Evolutionary conservation across 352 stramenopile species (phyloP).

Genomic region (Globisporangium emineosum): DNA sequence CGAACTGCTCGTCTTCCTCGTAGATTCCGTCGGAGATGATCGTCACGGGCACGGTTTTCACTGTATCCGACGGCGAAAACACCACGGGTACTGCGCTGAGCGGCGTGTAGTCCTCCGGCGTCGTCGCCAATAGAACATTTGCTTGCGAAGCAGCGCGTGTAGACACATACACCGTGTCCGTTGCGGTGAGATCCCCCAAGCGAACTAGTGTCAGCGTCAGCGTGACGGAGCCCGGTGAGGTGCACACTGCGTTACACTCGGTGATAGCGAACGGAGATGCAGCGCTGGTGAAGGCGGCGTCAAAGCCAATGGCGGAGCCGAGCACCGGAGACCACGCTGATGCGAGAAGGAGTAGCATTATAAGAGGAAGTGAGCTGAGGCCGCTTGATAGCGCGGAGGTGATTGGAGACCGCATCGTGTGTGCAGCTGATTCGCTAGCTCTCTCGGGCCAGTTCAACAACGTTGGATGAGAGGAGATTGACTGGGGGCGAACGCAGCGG

Average conservation of each 20-base stretch:
- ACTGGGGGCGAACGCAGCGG: no score
- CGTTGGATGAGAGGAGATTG: no score
- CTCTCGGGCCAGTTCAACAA: no score
- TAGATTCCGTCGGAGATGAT: constrained; percentile 48
- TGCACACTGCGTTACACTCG: constrained; percentile 37
- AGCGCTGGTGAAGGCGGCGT: constrained; percentile 25
- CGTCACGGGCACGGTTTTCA: constrained; percentile 28
- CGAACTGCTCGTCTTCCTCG: constrained; percentile 42
- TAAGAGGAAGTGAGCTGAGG: not conserved
- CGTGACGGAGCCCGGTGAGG: constrained; percentile 28
- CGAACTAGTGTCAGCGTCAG: constrained; percentile 35
- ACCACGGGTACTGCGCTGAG: constrained; percentile 22
- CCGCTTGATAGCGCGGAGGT: not conserved
- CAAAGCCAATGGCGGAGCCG: constrained; percentile 32
- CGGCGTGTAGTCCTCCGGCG: constrained; percentile 31
- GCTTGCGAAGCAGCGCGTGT: constrained; percentile 21
- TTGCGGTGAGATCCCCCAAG: constrained; percentile 22
- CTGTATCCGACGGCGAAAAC: constrained; percentile 28
- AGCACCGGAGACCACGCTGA: not conserved
- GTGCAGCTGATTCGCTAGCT: not conserved
- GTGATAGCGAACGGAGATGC: constrained; percentile 23
- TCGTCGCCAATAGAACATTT: constrained; percentile 16
- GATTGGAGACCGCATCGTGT: not conserved
- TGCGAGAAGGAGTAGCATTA: constrained; percentile 13
- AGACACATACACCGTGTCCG: constrained; percentile 35